Evolutionary conservation across 2,329 filamentous ascomycete genomes (phyloP), one percentile per base, ranked within the genome.

Genomic region (Drechslerella coelobrocha): DNA sequence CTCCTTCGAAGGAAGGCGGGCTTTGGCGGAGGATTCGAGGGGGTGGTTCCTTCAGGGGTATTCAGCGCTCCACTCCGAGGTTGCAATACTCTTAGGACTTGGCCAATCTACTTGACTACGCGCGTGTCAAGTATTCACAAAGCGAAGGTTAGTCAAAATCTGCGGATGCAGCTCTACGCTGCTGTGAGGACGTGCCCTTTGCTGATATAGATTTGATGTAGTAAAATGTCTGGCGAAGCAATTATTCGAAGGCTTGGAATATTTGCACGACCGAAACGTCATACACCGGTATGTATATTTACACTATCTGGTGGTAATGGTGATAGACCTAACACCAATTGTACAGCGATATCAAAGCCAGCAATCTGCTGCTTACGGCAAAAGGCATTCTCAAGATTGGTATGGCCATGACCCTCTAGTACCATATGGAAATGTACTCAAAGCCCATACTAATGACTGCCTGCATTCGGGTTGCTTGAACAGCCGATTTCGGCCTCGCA

Each of bases 181-280:
- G 2, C n/a, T 10, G 48, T 29, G 21, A 14, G n/a, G n/a, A n/a
- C n/a, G n/a, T n/a, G n/a, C n/a, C n/a, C n/a, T n/a, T 12, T 21
- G 14, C 17, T 53, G 14, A 39, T 6, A 52, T 14, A 19, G 26
- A 21, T 53, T 9, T 54, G 26, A n/a, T n/a, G 45, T 24, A 78
- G 77, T 78, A 34, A 79, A 79, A 76, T 78, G 77, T 51, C 75
- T 79, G 37, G 76, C 78, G 61, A 75, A 75, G 48, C 78, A 79
- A 72, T 73, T 79, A n/a, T 75, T 79, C 23, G 76, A 78, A 73
- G 77, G 78, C n/a, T 68, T 78, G 53, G 78, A 78, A 34, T 78
- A 79, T 66, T 73, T 79, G 26, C 78, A 79, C 57, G 74, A 73
- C 41, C 76, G 77, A 52, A 74, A 78, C 52, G 78, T 79, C 19